These are phyloP conservation scores for Rhodotorula diobovata DNA, from an alignment of 768 basidiomycete species.

Conservation along the genomic window DNA sequence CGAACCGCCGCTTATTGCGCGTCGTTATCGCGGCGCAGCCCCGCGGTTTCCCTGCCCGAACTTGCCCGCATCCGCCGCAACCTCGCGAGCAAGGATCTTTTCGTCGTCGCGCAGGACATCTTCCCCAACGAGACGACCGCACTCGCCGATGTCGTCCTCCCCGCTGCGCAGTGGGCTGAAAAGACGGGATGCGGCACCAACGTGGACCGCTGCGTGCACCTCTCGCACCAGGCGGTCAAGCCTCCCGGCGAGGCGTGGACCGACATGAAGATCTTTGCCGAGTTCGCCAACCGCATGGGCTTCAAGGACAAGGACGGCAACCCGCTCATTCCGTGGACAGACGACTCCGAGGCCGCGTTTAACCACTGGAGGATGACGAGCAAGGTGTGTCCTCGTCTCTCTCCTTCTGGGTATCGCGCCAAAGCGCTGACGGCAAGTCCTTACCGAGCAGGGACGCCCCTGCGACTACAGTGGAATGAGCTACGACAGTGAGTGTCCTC, in stretches of 20 bases:
- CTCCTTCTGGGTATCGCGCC: not conserved
- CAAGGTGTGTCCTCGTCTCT: not conserved
- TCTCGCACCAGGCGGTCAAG: conserved; percentile 39
- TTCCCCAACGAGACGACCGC: conserved; percentile 41
- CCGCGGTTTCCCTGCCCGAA: conserved; percentile 38
- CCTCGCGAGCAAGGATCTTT: conserved; percentile 34
- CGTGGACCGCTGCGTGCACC: conserved; percentile 39
- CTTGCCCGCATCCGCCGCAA: conserved; percentile 31
- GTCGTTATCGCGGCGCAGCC: not conserved
- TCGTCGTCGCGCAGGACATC: conserved; percentile 40
- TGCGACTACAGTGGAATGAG: conserved; percentile 37
- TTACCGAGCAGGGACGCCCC: conserved; percentile 12
- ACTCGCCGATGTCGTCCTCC: conserved; percentile 40
- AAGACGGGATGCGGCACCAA: conserved; percentile 38
- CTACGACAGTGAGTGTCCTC: conserved; percentile 12
- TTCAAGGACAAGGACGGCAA: conserved; percentile 39
- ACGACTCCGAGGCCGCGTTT: conserved; percentile 29
- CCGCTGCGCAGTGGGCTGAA: conserved; percentile 37
- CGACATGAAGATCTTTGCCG: conserved; percentile 41
- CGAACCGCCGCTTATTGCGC: not conserved
- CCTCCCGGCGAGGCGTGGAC: conserved; percentile 38
- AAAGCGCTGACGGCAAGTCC: not conserved
- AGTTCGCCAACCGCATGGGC: conserved; percentile 37
- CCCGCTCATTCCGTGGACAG: conserved; percentile 23
- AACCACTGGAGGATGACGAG: conserved; percentile 35